Conservation (phyloP, 2,329 filamentous ascomycete genomes). For the Ophiosphaerella herpotricha region DNA sequence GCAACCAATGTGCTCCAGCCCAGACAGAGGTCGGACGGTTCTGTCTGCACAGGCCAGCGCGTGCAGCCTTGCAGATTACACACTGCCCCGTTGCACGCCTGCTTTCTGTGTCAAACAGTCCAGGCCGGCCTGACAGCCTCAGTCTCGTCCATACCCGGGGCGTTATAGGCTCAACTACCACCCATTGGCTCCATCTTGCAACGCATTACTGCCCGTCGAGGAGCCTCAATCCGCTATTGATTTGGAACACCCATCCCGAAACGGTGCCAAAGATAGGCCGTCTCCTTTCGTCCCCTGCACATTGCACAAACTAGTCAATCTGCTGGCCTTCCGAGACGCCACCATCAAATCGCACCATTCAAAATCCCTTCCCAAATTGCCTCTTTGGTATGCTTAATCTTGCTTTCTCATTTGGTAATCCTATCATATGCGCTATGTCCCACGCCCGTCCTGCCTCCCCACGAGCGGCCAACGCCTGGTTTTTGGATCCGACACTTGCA, state of each 20-base stretch:
- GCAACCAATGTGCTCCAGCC: too few relatives aligned
- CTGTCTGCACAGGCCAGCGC: too few relatives aligned
- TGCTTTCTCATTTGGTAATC: conserved; percentile 38
- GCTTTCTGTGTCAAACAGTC: conserved; percentile 23
- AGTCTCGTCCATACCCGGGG: conserved; percentile 10
- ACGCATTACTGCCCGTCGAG: background rate
- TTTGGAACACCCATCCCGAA: conserved; percentile 1
- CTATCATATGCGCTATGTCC: conserved; percentile 40
- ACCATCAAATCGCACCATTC: conserved; percentile 7
- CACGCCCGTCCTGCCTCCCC: conserved; percentile 34
- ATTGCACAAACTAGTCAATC: background rate
- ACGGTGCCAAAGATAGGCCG: conserved; percentile 4
- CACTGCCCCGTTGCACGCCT: conserved; percentile 6
- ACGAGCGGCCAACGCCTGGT: conserved; percentile 43
- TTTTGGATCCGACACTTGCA: conserved; percentile 37
- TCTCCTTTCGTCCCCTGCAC: conserved; percentile 6
- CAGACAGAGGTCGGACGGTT: too few relatives aligned
- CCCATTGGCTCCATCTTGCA: background rate
- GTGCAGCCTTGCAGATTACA: conserved; percentile 10
- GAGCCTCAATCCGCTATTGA: conserved; percentile 6
- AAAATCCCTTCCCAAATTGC: background rate
- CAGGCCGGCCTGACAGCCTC: conserved; percentile 12
- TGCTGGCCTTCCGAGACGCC: conserved; percentile 3
- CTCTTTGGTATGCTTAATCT: conserved; percentile 1
- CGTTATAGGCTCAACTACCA: background rate